Base-by-base conservation (phyloP, 176 grass and related monocot genomes). In the Luzula sylvatica region DNA sequence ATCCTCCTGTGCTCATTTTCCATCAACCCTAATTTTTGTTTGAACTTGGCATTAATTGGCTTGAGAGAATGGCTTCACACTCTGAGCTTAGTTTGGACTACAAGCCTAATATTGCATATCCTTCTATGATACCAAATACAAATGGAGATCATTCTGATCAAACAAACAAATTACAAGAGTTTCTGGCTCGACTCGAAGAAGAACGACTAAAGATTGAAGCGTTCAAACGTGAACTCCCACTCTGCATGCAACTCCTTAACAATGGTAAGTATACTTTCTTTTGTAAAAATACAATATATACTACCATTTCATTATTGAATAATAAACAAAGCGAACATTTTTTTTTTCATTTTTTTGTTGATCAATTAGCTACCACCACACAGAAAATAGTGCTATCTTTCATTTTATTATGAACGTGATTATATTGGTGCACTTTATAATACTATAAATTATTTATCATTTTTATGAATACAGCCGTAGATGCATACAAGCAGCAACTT, bases 171-270 rank as follows among this genome's bases (percentile, higher is more conserved):
- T 46, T 98, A 28, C 78, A 79, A 27, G 93, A 98, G 15, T 92
- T 92, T 76, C 72, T 98, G 7, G 42, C 47, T 8, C 69, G 68
- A 3, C 82, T 98, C 0, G 93, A 98, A 61, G 93, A 87, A 69
- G 93, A 98, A 60, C 58, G 93, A 11, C 81, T 82, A 52, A 98
- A 98, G 66, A 98, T 98, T 55, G 86, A 98, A 53, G 93, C 86
- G 39, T 98, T 98, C 75, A 98, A 92, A 72, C 93, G 93, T 46
- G 93, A 98, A 72, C 77, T 98, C 25, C 93, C 93, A 16, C 72
- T 98, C 18, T 98, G 93, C 66, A 90, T 98, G 93, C 86, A 98
- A 29, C 86, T 98, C 8, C 93, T 98, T 68, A 87, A 80, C 58
- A 77, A 98, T 55, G 78, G 93, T 98, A 60, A 44, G 1, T 7